Evolutionary conservation across 2,329 filamentous ascomycete genomes (phyloP).

Genomic region (Hypomyces rosellus): DNA sequence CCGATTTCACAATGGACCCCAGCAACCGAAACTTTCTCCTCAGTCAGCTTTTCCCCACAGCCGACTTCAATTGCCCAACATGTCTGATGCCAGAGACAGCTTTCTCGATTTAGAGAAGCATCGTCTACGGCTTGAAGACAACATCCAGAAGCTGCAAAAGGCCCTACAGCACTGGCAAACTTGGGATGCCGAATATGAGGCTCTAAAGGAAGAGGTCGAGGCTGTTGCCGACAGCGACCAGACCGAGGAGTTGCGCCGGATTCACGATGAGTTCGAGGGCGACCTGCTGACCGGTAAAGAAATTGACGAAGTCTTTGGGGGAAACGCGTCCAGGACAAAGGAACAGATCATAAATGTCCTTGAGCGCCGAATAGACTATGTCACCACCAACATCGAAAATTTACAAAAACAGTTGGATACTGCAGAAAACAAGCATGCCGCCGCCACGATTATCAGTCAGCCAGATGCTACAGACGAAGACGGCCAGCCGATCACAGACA

Average conservation of each 20-base stretch:
- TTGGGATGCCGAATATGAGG: constrained; percentile 88
- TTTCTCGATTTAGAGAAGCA: constrained; percentile 69
- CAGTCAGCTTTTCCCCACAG: not conserved
- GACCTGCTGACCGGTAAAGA: constrained; percentile 55
- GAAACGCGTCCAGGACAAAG: constrained; percentile 20
- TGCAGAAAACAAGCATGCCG: constrained; percentile 64
- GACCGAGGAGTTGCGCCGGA: constrained; percentile 47
- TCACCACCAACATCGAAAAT: constrained; percentile 70
- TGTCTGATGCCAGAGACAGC: constrained; percentile 40
- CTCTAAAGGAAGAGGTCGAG: constrained; percentile 74
- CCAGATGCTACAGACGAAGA: constrained; percentile 60
- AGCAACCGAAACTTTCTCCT: not conserved
- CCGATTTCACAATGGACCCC: not conserved
- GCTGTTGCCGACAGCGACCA: constrained; percentile 34
- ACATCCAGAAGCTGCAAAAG: constrained; percentile 61
- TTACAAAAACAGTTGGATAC: constrained; percentile 66
- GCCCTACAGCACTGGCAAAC: constrained; percentile 82
- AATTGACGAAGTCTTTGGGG: constrained; percentile 41
- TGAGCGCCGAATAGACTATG: constrained; percentile 78
- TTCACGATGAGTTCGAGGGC: constrained; percentile 55
- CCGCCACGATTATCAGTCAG: constrained; percentile 52
- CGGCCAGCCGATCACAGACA: constrained; percentile 77
- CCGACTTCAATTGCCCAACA: constrained; percentile 19
- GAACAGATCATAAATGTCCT: constrained; percentile 53
- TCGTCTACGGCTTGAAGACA: constrained; percentile 67